A percentile compares a stretch with the other conserved stretches of the same genome.
phyloP scores from a whole-genome alignment of 2,329 filamentous ascomycete genomes.

The Monilinia fructigena region DNA sequence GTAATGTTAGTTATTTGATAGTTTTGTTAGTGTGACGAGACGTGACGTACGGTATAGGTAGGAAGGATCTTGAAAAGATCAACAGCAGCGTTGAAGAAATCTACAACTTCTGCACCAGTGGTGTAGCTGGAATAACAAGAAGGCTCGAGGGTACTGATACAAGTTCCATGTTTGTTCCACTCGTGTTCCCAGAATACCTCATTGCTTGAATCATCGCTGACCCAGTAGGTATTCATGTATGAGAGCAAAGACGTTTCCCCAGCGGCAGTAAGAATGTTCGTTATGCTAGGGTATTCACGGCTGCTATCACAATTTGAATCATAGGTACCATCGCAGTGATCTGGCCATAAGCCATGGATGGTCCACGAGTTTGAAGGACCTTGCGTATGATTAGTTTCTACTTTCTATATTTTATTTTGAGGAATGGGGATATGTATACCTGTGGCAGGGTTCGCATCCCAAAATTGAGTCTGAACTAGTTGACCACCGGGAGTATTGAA shows the following conservation, averaged over 20 bases:
- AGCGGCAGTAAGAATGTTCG: slow-evolving; percentile 55
- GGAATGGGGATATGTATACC: slow-evolving; percentile 13
- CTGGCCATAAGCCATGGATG: slow-evolving; percentile 66
- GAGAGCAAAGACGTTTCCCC: slow-evolving; percentile 56
- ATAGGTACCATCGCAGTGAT: slow-evolving; percentile 68
- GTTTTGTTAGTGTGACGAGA: background rate
- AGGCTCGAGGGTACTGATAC: slow-evolving; percentile 66
- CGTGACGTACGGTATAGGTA: slow-evolving; percentile 53
- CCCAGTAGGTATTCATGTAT: slow-evolving; percentile 65
- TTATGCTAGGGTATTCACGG: slow-evolving; percentile 65
- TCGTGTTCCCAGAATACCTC: slow-evolving; percentile 72
- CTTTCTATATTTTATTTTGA: background rate
- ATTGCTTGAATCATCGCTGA: slow-evolving; percentile 62
- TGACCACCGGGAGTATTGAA: slow-evolving; percentile 72
- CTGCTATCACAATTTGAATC: slow-evolving; percentile 62
- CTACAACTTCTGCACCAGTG: slow-evolving; percentile 53
- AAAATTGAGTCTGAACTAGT: slow-evolving; percentile 73
- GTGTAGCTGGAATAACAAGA: slow-evolving; percentile 56
- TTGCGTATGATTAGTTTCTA: background rate
- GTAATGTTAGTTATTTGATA: background rate
- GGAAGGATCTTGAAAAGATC: slow-evolving; percentile 60
- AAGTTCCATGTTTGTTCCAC: slow-evolving; percentile 73
- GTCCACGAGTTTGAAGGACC: slow-evolving; percentile 66
- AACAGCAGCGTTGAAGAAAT: slow-evolving; percentile 42
- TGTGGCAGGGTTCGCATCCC: slow-evolving; percentile 64